Evolutionary conservation across 768 basidiomycete species (phyloP), one percentile per base, ranked within the genome.

Genomic region (Lepiota venenata): DNA sequence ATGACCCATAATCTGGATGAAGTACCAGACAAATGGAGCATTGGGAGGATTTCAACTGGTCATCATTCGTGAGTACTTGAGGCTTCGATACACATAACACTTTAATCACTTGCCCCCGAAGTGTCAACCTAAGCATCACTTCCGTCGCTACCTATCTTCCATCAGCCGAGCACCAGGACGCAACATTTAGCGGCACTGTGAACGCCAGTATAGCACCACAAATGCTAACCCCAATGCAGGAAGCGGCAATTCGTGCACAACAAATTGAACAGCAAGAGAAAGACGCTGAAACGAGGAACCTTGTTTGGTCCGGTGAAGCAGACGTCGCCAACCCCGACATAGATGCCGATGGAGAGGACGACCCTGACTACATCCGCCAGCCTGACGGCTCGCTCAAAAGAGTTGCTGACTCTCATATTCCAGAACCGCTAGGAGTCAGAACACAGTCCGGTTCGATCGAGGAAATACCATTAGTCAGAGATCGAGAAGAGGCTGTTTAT

Each of bases 141-240:
- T 92, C 91, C 0, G 81, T 93, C 41, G 82, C 87, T 1, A 80
- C 80, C 4, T 87, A 83, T 59, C 74, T 93, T 20, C 91, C 91
- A 2, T 82, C 82, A 3, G 73, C 70, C 2, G 82, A 84, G 50
- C 74, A 85, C 57, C 80, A 88, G 46, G 71, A 81, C 55, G 79
- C 79, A 4, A 65, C 75, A 1, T 85, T 84, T 60, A 64, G 73
- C 2, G 86, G 85, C 22, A 81, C 73, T 3, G 70, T 71, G 1
- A 66, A 72, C 14, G 65, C 59, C 63, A 58, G 37, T 40, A 60
- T 54, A 40, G 63, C 50, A 7, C 52, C 68, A 14, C 73, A 74
- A 8, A 69, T 66, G 48, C 70, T 83, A 1, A 83, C 83, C 1
- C 83, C 85, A 14, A 64, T 78, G 5, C 75, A 87, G 65, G 86